phyloP scores from a whole-genome alignment of 164 flowering plant genomes.

The Magnolia kwangsiensis region DNA sequence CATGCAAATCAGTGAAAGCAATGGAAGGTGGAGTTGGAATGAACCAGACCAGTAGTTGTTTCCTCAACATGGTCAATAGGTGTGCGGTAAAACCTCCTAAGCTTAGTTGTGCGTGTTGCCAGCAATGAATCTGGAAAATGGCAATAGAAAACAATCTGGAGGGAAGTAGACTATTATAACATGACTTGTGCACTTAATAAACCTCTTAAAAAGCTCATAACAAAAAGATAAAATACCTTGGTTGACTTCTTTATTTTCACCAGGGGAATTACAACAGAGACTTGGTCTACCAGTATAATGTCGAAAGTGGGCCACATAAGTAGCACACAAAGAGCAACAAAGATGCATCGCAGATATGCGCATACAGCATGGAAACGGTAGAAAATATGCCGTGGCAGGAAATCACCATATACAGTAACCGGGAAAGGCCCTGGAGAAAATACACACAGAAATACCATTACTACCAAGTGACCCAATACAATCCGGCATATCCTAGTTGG shows the following conservation, averaged over 20 bases:
- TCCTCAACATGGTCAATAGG: constrained; percentile 83
- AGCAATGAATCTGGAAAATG: constrained; percentile 92
- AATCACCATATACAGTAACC: constrained; percentile 83
- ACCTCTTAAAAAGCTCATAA: background rate
- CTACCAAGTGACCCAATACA: background rate
- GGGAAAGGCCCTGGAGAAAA: constrained; percentile 64
- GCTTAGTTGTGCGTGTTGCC: constrained; percentile 70
- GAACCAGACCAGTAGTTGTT: constrained; percentile 66
- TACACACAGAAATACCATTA: constrained; percentile 1
- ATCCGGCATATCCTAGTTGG: background rate
- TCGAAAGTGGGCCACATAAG: constrained; percentile 77
- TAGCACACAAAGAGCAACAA: constrained; percentile 79
- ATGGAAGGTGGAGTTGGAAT: background rate
- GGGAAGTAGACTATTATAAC: constrained; percentile 1
- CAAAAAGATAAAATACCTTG: constrained; percentile 42
- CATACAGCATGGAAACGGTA: constrained; percentile 88
- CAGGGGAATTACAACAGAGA: constrained; percentile 78
- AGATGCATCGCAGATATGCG: constrained; percentile 86
- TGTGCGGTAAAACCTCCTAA: constrained; percentile 77
- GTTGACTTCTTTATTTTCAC: constrained; percentile 62
- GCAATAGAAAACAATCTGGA: constrained; percentile 89
- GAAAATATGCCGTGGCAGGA: constrained; percentile 92
- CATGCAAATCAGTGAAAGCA: background rate
- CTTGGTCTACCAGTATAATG: constrained; percentile 82
- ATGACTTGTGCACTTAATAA: background rate